Evolutionary conservation across 1,284 basidiomycete genomes (phyloP).

Genomic region (Fomitiporia mediterranea): DNA sequence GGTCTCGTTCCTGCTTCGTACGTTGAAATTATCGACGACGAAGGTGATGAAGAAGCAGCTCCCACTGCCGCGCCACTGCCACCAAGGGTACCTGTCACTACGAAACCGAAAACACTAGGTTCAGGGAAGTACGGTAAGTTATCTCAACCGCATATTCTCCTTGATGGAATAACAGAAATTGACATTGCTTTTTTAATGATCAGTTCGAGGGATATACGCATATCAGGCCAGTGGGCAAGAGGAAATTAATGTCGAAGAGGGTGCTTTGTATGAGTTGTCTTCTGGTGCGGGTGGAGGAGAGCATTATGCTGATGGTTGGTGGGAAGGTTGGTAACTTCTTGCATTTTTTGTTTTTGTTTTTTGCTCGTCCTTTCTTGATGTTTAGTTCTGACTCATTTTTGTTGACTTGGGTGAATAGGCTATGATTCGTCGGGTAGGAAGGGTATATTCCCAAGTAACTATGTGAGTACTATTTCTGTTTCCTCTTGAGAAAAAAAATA

Average conservation of each 20-base stretch:
- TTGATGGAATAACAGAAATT: background rate
- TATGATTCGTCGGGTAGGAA: slow-evolving; percentile 54
- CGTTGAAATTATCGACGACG: slow-evolving; percentile 45
- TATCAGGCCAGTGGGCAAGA: slow-evolving; percentile 65
- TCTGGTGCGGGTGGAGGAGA: slow-evolving; percentile 53
- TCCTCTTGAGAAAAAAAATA: no score
- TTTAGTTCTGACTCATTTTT: slow-evolving; percentile 1
- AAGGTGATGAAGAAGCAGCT: slow-evolving; percentile 21
- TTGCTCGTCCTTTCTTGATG: background rate
- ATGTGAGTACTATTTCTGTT: slow-evolving; percentile 46
- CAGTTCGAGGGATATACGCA: slow-evolving; percentile 68
- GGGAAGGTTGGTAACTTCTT: slow-evolving; percentile 69
- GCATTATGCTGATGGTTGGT: slow-evolving; percentile 73
- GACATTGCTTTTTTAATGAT: background rate
- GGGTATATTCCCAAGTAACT: slow-evolving; percentile 81
- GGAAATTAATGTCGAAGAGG: slow-evolving; percentile 62
- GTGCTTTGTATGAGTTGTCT: slow-evolving; percentile 60
- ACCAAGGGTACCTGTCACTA: slow-evolving; percentile 16
- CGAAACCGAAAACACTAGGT: slow-evolving; percentile 25
- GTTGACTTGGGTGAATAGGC: no score
- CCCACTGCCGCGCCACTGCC: no score
- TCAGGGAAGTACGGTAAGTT: slow-evolving; percentile 46
- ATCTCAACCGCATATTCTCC: slow-evolving; percentile 8
- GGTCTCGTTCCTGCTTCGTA: slow-evolving; percentile 80
- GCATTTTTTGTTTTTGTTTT: background rate